Evolutionary conservation across 140 eudicot species (phyloP).

Genomic region (Erigeron philadelphicus): DNA sequence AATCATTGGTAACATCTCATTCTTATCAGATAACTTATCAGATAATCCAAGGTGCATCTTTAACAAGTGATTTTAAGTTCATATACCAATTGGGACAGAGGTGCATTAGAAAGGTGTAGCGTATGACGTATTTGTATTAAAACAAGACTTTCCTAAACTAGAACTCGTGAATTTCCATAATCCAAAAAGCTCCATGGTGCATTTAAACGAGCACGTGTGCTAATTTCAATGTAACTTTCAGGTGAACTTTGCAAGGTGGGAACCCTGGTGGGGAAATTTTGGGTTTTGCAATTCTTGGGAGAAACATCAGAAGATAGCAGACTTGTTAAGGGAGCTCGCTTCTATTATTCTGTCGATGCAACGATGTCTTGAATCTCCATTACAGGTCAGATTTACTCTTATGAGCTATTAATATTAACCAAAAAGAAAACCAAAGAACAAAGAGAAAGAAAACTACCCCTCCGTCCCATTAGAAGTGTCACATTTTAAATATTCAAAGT

Average conservation of each 20-base stretch:
- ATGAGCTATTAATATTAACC: no score
- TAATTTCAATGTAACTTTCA: conserved; percentile 13
- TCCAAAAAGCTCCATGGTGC: no score
- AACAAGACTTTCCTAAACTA: no score
- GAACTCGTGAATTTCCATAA: no score
- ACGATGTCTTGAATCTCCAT: conserved; percentile 52
- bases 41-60: background rate
- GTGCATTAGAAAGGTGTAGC: no score
- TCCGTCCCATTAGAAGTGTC: no score
- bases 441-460: no score
- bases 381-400: conserved; percentile 40
- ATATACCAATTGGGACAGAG: no score
- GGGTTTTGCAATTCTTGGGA: conserved; percentile 75
- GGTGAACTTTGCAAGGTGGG: conserved; percentile 92
- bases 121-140: no score
- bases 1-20: conserved; percentile 50
- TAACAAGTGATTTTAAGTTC: background rate
- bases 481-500: no score
- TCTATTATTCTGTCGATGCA: conserved; percentile 47
- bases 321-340: conserved; percentile 58
- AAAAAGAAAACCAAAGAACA: background rate
- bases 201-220: no score
- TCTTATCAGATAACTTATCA: background rate
- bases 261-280: conserved; percentile 86
- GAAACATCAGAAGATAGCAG: conserved; percentile 64